phyloP scores from a whole-genome alignment of 305 asterid genomes.

The Petunia hybrid region DNA sequence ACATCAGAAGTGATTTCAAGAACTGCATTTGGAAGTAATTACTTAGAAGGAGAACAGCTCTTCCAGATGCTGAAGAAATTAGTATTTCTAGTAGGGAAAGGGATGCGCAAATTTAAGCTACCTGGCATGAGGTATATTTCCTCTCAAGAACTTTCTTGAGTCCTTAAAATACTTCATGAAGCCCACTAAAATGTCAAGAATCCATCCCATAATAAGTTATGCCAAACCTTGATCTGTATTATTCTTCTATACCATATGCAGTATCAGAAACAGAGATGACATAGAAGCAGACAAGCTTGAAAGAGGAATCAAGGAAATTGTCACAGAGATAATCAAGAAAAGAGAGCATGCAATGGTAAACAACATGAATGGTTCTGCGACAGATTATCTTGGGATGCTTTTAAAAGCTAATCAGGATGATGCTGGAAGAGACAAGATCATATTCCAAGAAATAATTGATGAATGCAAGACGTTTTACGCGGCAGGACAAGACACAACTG shows the following conservation, averaged over 20 bases:
- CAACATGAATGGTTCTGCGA: not conserved
- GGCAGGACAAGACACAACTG: conserved; percentile 52
- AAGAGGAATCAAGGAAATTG: conserved; percentile 49
- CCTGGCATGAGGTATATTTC: conserved; percentile 43
- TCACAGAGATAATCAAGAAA: conserved; percentile 47
- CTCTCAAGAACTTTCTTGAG: not conserved
- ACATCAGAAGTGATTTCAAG: conserved; percentile 69
- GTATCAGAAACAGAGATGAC: conserved; percentile 50
- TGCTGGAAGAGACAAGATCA: conserved; percentile 37
- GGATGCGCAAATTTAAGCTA: conserved; percentile 47
- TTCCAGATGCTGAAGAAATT: conserved; percentile 66
- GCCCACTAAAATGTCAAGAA: not conserved
- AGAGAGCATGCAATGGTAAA: conserved; percentile 35
- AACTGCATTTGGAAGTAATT: conserved; percentile 84
- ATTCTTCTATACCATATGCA: not conserved
- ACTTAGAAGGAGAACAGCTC: conserved; percentile 65
- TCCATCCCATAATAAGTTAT: not conserved
- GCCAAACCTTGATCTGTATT: not conserved
- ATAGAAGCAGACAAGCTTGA: conserved; percentile 63
- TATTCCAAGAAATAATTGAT: conserved; percentile 43
- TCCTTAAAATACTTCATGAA: not conserved
- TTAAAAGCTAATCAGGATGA: conserved; percentile 30
- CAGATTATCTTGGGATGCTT: conserved; percentile 1
- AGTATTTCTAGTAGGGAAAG: conserved; percentile 44
- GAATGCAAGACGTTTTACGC: conserved; percentile 52